Conservation (phyloP, 1,284 basidiomycete species). For the Marasmius tenuissimus region DNA sequence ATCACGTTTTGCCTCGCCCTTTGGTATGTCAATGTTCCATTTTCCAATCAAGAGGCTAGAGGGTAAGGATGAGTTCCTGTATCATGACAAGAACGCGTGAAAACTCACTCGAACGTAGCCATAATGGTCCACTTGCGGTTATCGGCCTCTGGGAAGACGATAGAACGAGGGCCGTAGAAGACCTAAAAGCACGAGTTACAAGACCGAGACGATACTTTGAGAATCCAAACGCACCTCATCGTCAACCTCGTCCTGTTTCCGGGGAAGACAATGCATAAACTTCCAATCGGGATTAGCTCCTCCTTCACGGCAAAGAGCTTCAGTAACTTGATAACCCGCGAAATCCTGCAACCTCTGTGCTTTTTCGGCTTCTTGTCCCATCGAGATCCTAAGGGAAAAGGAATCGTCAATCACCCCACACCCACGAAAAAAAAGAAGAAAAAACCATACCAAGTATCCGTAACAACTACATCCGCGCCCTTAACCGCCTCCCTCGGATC, state of each 20-base stretch:
- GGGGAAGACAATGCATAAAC: conserved; percentile 95
- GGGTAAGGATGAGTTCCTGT: conserved; percentile 2
- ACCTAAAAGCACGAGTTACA: conserved; percentile 41
- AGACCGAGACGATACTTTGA: conserved; percentile 1
- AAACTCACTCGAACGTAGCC: conserved; percentile 80
- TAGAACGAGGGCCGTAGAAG: conserved; percentile 74
- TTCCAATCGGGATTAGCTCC: conserved; percentile 90
- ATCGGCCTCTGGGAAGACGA: conserved; percentile 77
- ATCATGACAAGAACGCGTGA: too few relatives aligned
- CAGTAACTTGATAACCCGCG: conserved; percentile 92
- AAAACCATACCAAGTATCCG: conserved; percentile 85
- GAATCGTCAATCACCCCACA: background rate
- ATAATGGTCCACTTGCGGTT: conserved; percentile 96
- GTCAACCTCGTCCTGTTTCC: conserved; percentile 92
- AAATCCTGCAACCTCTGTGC: conserved; percentile 88
- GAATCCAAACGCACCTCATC: conserved; percentile 68
- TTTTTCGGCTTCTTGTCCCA: conserved; percentile 97
- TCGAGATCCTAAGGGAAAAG: conserved; percentile 76
- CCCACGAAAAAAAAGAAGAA: background rate
- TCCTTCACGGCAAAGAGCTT: conserved; percentile 74
- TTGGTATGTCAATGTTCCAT: conserved; percentile 31
- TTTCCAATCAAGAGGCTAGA: conserved; percentile 49
- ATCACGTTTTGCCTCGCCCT: background rate
- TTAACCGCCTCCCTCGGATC: conserved; percentile 87
- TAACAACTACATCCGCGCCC: conserved; percentile 91